Evolutionary conservation across 1,139 yeast genomes (phyloP), one percentile per base, ranked within the genome.

Genomic region (Candida anutae): DNA sequence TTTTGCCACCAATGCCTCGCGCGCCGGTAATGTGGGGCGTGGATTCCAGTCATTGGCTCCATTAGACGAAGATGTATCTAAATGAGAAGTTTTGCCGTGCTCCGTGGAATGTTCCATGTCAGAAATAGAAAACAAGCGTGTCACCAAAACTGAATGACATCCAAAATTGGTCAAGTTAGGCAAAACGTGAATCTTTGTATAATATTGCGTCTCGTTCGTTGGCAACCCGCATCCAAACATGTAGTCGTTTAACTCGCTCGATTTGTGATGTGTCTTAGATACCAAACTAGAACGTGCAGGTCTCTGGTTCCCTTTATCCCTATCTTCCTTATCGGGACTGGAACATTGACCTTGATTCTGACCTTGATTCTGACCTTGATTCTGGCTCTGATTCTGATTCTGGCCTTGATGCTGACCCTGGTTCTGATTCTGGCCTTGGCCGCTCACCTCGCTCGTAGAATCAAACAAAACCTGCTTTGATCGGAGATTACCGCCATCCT

Each of bases 221-320:
- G 76, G 74, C 20, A 72, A 46, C 1, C 77, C 77, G 34, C 72
- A 67, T 5, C 79, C 79, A 46, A 71, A 73, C 70, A 71, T 68
- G 38, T 61, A 69, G 34, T 68, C 68, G 26, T 67, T 59, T 21
- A 73, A 43, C 34, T 72, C 77, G 31, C 54, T 52, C 8, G 51
- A 38, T 20, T 62, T 57, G 37, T 71, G 75, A 35, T 57, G 54
- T 3, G 55, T 33, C 28, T 56, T 58, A 21, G 55, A 45, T 3
- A 48, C 31, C 10, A n/a, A n/a, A n/a, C n/a, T n/a, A n/a, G n/a
- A n/a, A n/a, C n/a, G n/a, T n/a, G n/a, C n/a, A n/a, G n/a, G n/a
- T n/a, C n/a, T n/a, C n/a, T n/a, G n/a, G n/a, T n/a, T n/a, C n/a
- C n/a, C n/a, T n/a, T n/a, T n/a, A n/a, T n/a, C n/a, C n/a, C n/a